Evolutionary conservation across 768 basidiomycete genomes (phyloP).

Genomic region (Rhodotorula taiwanensis): DNA sequence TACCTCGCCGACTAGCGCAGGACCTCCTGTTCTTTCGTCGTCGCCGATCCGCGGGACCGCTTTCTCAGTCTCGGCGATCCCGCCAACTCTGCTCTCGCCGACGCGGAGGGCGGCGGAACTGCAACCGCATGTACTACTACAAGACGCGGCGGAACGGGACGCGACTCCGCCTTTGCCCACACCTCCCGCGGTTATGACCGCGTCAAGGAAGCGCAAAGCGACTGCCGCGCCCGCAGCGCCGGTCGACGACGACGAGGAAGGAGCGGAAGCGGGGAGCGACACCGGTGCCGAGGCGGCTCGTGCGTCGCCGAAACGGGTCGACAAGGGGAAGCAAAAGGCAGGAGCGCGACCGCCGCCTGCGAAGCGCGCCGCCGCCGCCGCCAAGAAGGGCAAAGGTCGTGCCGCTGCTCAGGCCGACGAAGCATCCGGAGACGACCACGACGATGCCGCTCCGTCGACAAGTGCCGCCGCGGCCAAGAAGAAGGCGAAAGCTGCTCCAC

Average conservation of each 20-base stretch:
- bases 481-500: background rate
- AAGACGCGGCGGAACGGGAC: background rate
- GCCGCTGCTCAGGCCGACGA: too few species aligned
- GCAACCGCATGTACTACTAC: background rate
- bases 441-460: background rate
- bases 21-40: background rate
- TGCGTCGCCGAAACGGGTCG: background rate
- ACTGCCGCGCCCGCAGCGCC: background rate
- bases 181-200: background rate
- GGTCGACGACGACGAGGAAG: background rate
- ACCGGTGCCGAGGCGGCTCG: too few species aligned
- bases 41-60: constrained; percentile 5
- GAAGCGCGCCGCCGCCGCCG: too few species aligned
- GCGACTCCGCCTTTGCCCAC: background rate
- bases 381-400: too few species aligned
- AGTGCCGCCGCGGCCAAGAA: background rate
- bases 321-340: background rate
- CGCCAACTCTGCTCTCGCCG: background rate
- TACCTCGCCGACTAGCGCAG: too few species aligned
- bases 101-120: background rate
- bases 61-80: background rate
- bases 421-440: background rate
- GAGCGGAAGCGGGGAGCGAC: background rate
- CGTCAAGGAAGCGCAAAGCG: constrained; percentile 1
- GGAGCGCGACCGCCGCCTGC: background rate